These are phyloP conservation scores for Piper longum DNA, from an alignment of 164 flowering plant species.

Conservation along the genomic window DNA sequence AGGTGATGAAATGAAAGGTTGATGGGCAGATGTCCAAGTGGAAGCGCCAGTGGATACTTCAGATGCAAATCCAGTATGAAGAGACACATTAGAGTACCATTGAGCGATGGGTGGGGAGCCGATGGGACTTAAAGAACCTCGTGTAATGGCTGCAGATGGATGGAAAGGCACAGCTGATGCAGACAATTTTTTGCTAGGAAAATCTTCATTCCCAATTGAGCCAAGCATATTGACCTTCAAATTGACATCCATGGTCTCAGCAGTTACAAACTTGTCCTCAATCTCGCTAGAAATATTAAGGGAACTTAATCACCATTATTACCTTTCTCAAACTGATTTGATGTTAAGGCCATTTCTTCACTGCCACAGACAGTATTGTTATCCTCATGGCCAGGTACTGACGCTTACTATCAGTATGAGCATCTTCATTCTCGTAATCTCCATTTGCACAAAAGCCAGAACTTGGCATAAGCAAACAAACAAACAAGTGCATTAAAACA, in stretches of 20 bases:
- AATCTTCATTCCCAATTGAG: constrained; percentile 31
- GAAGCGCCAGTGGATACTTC: constrained; percentile 38
- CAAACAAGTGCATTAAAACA: too few species aligned
- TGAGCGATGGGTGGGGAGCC: constrained; percentile 41
- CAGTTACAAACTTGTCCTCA: constrained; percentile 4
- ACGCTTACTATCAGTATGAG: neutral
- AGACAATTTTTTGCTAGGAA: constrained; percentile 64
- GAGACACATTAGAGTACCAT: constrained; percentile 76
- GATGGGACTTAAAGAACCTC: constrained; percentile 45
- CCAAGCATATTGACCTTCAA: neutral
- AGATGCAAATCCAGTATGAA: constrained; percentile 50
- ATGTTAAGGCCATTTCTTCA: constrained; percentile 6
- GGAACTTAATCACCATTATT: constrained; percentile 4
- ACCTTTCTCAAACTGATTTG: constrained; percentile 10
- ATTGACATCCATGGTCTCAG: constrained; percentile 1
- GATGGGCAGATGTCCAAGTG: constrained; percentile 71
- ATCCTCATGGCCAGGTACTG: neutral
- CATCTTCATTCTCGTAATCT: constrained; percentile 15
- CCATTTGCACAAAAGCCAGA: constrained; percentile 14
- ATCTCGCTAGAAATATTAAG: constrained; percentile 28
- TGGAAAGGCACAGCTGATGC: constrained; percentile 93
- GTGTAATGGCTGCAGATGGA: constrained; percentile 45
- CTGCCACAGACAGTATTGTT: neutral
- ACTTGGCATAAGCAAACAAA: constrained; percentile 10
- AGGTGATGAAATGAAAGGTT: constrained; percentile 74